Evolutionary conservation across 179 eudicot species (phyloP), one percentile per base, ranked within the genome.

Genomic region (Monotropa hypopitys): DNA sequence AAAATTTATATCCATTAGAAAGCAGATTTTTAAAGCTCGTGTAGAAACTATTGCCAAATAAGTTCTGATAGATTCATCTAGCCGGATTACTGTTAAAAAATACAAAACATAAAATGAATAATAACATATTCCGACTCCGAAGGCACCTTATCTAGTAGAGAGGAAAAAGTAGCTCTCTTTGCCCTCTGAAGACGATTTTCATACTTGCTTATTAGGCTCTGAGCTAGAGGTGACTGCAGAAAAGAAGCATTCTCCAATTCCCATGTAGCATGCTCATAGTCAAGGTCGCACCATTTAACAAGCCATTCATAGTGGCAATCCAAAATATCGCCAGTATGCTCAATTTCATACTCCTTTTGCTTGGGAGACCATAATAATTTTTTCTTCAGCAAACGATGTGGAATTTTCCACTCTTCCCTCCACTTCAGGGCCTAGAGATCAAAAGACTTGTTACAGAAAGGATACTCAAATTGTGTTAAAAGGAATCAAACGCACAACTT

Each of bases 241-340:
- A 84, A 81, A 54, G 81, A 45, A 83, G 87, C 83, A 83, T 84
- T 85, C 75, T 88, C 97, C 28, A 87, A 80, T 81, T 93, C 98
- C 98, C 97, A 93, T 21, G 93, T 88, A 71, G 86, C 90, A 80
- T 86, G 81, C 78, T 86, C 88, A 82, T 93, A 89, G 77, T 83
- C 89, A 79, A 91, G 93, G 78, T 88, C 89, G 63, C 80, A 16
- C 98, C 98, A 93, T 86, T 91, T 92, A 72, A 93, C 92, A 82
- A 93, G 94, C 97, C 97, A 91, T 80, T 87, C 93, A 81, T 76
- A 74, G 32, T 78, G 76, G 82, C 84, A 73, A 43, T 81, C 73
- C 38, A 85, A 82, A 80, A 45, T 67, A 79, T 43, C 59, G 47
- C 47, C 78, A 75, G 71, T 65, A 72, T 78, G 80, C 67, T 77